A percentile compares a stretch with the other conserved stretches of the same genome.
Evolutionary conservation across 805 yeast genomes (phyloP).

Genomic region (Pichia pseudocactophila): DNA sequence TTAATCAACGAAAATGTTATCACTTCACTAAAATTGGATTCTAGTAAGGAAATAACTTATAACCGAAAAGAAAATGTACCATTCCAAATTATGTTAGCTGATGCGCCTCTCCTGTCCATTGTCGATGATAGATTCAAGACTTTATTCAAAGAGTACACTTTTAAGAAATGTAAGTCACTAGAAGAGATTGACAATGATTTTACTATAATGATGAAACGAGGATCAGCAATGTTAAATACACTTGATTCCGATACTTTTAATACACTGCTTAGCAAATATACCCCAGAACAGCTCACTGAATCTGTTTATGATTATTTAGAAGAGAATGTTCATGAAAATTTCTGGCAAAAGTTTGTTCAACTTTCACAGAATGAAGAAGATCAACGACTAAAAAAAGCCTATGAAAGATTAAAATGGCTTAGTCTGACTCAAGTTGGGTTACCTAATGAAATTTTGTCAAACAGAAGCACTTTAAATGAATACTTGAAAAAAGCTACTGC

Average conservation of each 20-base stretch:
- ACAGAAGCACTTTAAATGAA: slow-evolving; percentile 14
- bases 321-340: slow-evolving; percentile 49
- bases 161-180: slow-evolving; percentile 7
- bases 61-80: neutral
- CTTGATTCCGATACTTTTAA: slow-evolving; percentile 16
- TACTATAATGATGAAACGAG: slow-evolving; percentile 13
- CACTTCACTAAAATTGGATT: neutral
- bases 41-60: neutral
- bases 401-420: slow-evolving; percentile 30
- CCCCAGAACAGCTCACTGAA: slow-evolving; percentile 35
- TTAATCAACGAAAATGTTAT: neutral
- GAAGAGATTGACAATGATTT: slow-evolving; percentile 6
- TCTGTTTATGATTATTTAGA: slow-evolving; percentile 68
- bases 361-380: slow-evolving; percentile 12
- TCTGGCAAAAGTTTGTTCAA: slow-evolving; percentile 44
- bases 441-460: slow-evolving; percentile 20
- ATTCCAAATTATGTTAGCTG: slow-evolving; percentile 2
- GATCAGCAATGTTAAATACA: slow-evolving; percentile 19
- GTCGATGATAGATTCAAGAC: slow-evolving; percentile 2
- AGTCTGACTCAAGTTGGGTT: slow-evolving; percentile 46
- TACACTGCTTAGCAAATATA: slow-evolving; percentile 10
- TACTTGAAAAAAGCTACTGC: slow-evolving; percentile 37
- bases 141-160: slow-evolving; percentile 2
- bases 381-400: slow-evolving; percentile 20
- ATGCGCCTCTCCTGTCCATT: neutral